Evolutionary conservation across 495 filamentous ascomycete genomes (phyloP), one percentile per base, ranked within the genome.

Genomic region (Beverwykella pulmonaria): DNA sequence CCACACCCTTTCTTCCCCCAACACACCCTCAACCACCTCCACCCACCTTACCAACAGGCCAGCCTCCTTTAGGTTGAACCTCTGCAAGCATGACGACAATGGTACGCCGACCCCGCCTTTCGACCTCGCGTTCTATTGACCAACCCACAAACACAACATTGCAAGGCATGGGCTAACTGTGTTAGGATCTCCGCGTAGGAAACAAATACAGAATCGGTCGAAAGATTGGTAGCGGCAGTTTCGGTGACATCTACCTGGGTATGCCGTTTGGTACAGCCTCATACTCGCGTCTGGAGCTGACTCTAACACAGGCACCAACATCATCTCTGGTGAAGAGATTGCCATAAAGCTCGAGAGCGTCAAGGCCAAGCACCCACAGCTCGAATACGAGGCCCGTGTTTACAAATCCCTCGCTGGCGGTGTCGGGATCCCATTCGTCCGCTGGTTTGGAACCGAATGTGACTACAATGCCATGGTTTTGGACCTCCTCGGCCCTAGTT

Each of bases 401-500:
- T 99, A 99, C 88, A 99, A 99, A 81, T 96, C 92, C 23, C 90
- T 99, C 61, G 95, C 95, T 55, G 95, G 95, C 68, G 95, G 95
- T 78, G 95, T 99, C 69, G 95, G 95, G 59, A 99, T 99, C 66
- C 95, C 95, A 44, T 99, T 99, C 74, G 95, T 99, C 71, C 92
- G 95, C 77, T 99, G 95, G 95, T 99, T 98, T 80, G 95, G 95
- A 67, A 99, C 95, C 60, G 95, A 99, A 80, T 99, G 95, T 79
- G 95, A 99, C 81, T 99, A 99, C 86, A 98, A 99, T 80, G 95
- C 95, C 74, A 99, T 99, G 95, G 95, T 99, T 53, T 89, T 99
- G 69, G 95, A 99, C 74, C 87, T 99, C 19, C 90, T 99, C 41
- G 95, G 95, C 55, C 95, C 95, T 63, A 96, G 91, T 76, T 82